Conservation (phyloP, 2,329 filamentous ascomycete species). For the Trichoderma atroviride region DNA sequence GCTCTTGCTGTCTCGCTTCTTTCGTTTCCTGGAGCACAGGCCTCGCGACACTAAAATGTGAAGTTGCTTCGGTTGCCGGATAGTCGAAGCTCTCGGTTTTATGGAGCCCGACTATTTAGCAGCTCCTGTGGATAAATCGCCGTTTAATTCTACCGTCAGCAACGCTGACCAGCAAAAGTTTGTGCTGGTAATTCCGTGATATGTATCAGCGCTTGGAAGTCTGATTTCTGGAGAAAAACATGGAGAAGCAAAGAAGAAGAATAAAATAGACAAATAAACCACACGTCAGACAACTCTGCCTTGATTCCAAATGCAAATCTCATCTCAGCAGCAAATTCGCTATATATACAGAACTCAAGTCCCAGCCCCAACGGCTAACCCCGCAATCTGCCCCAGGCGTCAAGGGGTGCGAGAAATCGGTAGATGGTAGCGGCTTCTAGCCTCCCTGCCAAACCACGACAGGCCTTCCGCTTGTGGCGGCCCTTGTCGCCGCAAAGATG, state of each 20-base stretch:
- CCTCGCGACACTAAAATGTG: neutral
- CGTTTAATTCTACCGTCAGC: constrained; percentile 3
- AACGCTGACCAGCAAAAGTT: constrained; percentile 7
- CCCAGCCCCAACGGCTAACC: neutral
- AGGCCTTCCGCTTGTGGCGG: neutral
- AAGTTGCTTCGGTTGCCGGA: neutral
- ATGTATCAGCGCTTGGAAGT: neutral
- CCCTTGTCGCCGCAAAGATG: neutral
- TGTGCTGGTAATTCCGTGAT: neutral
- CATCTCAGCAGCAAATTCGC: neutral
- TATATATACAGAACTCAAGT: neutral
- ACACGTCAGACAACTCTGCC: neutral
- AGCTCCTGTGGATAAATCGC: constrained; percentile 11
- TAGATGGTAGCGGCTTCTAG: constrained; percentile 19
- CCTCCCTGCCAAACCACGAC: neutral
- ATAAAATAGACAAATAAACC: neutral
- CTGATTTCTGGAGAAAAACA: neutral
- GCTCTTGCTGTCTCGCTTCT: neutral
- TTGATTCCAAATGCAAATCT: neutral
- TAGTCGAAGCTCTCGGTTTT: neutral
- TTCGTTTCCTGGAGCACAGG: neutral
- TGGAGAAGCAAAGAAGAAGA: neutral
- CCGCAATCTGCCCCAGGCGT: constrained; percentile 24
- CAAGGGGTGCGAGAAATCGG: constrained; percentile 4
- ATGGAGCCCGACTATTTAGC: constrained; percentile 3